Evolutionary conservation across 1,284 basidiomycete genomes (phyloP).

Genomic region (Tetrapyrgos nigripes): DNA sequence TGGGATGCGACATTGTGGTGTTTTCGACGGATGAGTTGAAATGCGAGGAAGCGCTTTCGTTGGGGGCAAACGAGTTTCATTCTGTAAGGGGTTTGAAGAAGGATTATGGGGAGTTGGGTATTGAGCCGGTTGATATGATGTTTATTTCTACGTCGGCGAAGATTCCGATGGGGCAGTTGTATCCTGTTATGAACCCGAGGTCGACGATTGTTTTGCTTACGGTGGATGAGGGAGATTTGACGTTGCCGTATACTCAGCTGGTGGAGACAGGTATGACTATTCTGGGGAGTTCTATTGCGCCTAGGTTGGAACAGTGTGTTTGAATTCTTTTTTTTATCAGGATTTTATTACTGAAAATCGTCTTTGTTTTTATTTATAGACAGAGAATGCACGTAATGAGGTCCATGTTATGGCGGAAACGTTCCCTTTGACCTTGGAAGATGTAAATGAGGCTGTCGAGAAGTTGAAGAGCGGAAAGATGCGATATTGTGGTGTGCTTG

Average conservation of each 20-base stretch:
- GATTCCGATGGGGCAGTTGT: not conserved
- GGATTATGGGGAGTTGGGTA: conserved; percentile 20
- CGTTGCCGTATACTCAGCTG: not conserved
- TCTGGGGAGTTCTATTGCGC: not conserved
- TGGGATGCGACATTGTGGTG: conserved; percentile 65
- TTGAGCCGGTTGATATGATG: conserved; percentile 30
- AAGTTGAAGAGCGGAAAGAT: conserved; percentile 25
- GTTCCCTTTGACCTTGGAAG: conserved; percentile 24
- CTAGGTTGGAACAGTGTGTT: not conserved
- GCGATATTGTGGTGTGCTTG: conserved; percentile 26
- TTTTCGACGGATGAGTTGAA: conserved; percentile 63
- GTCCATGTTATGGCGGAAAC: conserved; percentile 24
- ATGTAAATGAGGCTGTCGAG: conserved; percentile 23
- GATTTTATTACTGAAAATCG: not conserved
- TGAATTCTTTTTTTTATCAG: not conserved
- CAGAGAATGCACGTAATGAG: conserved; percentile 14
- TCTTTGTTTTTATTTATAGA: conserved; percentile 18
- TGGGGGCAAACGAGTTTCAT: conserved; percentile 59
- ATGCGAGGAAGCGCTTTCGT: conserved; percentile 59
- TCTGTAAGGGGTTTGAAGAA: conserved; percentile 36
- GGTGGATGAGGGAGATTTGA: not conserved
- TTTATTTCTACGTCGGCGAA: conserved; percentile 1
- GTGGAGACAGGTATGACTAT: not conserved
- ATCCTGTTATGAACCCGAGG: not conserved
- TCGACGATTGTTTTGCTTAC: not conserved